phyloP scores from a whole-genome alignment of 1,284 basidiomycete species.

The Irpex sp. region DNA sequence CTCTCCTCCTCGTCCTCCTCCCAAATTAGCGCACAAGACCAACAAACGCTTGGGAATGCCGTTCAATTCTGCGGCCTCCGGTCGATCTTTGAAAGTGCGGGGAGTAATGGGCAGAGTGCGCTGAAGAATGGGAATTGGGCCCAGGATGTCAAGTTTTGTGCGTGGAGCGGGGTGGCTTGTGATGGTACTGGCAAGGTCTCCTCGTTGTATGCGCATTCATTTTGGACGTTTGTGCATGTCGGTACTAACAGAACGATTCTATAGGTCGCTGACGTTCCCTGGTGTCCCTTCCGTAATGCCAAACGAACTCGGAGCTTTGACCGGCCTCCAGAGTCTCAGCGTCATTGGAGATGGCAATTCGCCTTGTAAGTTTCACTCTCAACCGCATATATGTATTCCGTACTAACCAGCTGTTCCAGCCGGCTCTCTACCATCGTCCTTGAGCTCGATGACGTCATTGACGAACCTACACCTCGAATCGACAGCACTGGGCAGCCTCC shows the following conservation, averaged over 20 bases:
- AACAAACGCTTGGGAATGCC: slow-evolving; percentile 31
- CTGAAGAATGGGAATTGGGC: slow-evolving; percentile 45
- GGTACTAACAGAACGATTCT: background rate
- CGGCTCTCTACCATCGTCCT: slow-evolving; percentile 36
- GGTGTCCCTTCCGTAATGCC: slow-evolving; percentile 44
- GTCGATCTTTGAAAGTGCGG: slow-evolving; percentile 43
- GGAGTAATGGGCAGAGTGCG: slow-evolving; percentile 33
- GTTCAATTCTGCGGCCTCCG: slow-evolving; percentile 50
- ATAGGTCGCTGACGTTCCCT: slow-evolving; percentile 44
- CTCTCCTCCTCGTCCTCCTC: slow-evolving; percentile 33
- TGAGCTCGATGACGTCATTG: slow-evolving; percentile 37
- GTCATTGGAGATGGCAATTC: slow-evolving; percentile 40
- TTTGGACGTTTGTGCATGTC: background rate
- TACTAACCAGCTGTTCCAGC: slow-evolving; percentile 23
- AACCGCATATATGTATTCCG: background rate
- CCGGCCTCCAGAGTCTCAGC: slow-evolving; percentile 34
- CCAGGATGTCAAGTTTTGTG: slow-evolving; percentile 43
- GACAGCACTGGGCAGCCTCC: slow-evolving; percentile 39
- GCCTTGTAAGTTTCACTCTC: slow-evolving; percentile 31
- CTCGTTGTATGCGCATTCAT: slow-evolving; percentile 36
- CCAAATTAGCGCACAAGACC: slow-evolving; percentile 25
- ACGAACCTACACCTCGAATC: slow-evolving; percentile 41
- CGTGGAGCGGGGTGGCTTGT: slow-evolving; percentile 47
- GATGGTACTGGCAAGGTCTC: slow-evolving; percentile 37
- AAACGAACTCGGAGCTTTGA: slow-evolving; percentile 38